Conservation (phyloP, 345 rosid species). For the Populus simonii region DNA sequence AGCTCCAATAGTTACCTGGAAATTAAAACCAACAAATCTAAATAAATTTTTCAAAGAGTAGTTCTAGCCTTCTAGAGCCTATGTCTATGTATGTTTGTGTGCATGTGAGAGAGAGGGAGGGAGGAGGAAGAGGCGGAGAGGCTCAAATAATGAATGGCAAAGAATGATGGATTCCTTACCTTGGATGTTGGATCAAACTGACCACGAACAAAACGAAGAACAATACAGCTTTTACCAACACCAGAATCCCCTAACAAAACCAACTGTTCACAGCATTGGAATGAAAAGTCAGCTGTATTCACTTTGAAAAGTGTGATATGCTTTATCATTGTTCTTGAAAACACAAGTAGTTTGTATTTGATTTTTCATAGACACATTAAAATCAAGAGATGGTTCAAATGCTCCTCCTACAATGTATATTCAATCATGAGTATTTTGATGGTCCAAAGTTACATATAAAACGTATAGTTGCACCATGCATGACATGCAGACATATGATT, state of each 20-base stretch:
- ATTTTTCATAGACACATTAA: not conserved
- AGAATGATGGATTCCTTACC: slow-evolving; percentile 34
- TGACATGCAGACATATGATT: not conserved
- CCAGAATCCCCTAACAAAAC: slow-evolving; percentile 97
- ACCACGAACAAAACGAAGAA: slow-evolving; percentile 97
- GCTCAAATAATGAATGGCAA: not conserved
- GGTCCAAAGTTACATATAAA: not conserved
- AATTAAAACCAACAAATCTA: slow-evolving; percentile 13
- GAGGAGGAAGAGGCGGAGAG: not conserved
- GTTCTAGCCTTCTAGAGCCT: not conserved
- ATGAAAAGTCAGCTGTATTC: slow-evolving; percentile 16
- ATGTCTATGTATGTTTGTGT: not conserved
- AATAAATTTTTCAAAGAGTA: not conserved
- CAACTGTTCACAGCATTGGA: slow-evolving; percentile 46
- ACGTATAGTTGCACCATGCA: not conserved
- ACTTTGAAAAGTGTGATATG: not conserved
- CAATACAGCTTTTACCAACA: slow-evolving; percentile 97
- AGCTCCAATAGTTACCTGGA: slow-evolving; percentile 97
- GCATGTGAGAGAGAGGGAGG: not conserved
- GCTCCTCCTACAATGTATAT: not conserved
- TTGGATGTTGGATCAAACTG: slow-evolving; percentile 97
- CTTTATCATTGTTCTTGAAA: not conserved
- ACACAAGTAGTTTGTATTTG: not conserved
- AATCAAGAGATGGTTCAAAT: not conserved
- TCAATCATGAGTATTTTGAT: not conserved